Percentiles rank a stretch among this genome's conserved stretches.
These are phyloP conservation scores for Aspergillus ellipticus DNA, from an alignment of 495 filamentous ascomycete genomes.

Conservation along the genomic window DNA sequence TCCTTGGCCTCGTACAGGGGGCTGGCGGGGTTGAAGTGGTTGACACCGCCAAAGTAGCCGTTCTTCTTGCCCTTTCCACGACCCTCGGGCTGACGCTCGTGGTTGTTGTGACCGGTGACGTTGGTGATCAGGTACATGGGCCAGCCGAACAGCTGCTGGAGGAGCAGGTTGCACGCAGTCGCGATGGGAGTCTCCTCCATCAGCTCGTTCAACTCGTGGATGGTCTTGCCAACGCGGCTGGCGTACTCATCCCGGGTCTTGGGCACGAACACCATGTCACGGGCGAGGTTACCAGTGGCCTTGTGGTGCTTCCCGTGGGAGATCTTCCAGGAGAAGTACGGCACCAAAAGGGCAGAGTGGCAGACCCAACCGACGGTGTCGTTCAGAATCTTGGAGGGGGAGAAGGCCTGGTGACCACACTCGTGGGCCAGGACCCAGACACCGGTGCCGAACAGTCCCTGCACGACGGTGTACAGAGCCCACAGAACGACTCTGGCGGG, in stretches of 20 bases:
- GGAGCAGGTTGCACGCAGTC: constrained; percentile 66
- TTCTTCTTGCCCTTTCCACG: constrained; percentile 87
- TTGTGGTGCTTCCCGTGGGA: constrained; percentile 94
- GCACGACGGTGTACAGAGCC: constrained; percentile 60
- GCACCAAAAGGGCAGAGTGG: constrained; percentile 77
- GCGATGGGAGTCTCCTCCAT: constrained; percentile 91
- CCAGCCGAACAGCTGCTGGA: constrained; percentile 90
- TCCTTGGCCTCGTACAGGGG: constrained; percentile 92
- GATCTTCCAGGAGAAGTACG: constrained; percentile 92
- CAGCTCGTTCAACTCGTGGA: constrained; percentile 80
- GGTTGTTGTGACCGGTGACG: constrained; percentile 91
- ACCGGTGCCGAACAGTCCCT: constrained; percentile 64
- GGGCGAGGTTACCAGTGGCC: constrained; percentile 89
- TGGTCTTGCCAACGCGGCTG: constrained; percentile 60
- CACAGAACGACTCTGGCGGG: constrained; percentile 48
- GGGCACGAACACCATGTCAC: constrained; percentile 97
- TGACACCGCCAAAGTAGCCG: constrained; percentile 75
- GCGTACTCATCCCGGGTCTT: constrained; percentile 76
- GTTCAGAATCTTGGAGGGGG: constrained; percentile 72
- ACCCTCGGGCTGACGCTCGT: constrained; percentile 79
- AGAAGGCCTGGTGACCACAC: constrained; percentile 78
- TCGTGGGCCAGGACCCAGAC: constrained; percentile 72
- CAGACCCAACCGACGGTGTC: constrained; percentile 83
- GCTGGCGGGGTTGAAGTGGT: constrained; percentile 87
- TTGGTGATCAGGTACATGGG: constrained; percentile 77